Conservation (phyloP, 768 basidiomycete genomes). For the Phlegmacium glaucopus region DNA sequence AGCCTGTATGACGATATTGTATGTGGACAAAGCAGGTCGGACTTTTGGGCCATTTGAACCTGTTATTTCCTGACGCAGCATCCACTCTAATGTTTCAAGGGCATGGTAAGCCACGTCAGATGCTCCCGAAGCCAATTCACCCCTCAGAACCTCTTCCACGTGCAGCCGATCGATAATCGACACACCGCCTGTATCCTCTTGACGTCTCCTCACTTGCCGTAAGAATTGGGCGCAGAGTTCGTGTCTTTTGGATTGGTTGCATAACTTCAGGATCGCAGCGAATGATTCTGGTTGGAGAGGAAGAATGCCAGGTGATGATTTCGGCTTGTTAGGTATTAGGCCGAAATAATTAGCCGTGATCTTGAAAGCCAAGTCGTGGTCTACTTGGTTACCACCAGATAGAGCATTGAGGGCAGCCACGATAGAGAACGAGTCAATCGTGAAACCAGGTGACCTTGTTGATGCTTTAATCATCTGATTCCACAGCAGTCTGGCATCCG, state of each 20-base stretch:
- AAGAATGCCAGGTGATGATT: slow-evolving; percentile 32
- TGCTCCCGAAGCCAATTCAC: slow-evolving; percentile 42
- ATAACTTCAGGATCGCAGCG: slow-evolving; percentile 51
- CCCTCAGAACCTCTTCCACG: slow-evolving; percentile 58
- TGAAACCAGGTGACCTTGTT: slow-evolving; percentile 40
- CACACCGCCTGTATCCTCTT: slow-evolving; percentile 32
- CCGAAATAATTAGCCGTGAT: slow-evolving; percentile 63
- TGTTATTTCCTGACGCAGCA: slow-evolving; percentile 52
- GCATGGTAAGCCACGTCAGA: slow-evolving; percentile 43
- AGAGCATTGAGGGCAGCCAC: slow-evolving; percentile 53
- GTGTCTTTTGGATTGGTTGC: slow-evolving; percentile 45
- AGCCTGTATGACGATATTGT: slow-evolving; percentile 56
- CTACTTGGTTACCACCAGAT: slow-evolving; percentile 49
- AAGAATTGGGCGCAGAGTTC: slow-evolving; percentile 53
- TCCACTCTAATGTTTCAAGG: slow-evolving; percentile 64
- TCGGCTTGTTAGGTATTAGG: slow-evolving; percentile 44
- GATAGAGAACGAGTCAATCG: slow-evolving; percentile 52
- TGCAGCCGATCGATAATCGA: slow-evolving; percentile 49
- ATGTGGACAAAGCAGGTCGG: slow-evolving; percentile 47
- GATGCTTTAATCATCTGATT: slow-evolving; percentile 53
- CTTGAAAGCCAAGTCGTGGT: slow-evolving; percentile 65
- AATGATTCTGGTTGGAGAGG: slow-evolving; percentile 47
- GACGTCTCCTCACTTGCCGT: slow-evolving; percentile 52
- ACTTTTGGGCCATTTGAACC: slow-evolving; percentile 44
- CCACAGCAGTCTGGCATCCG: slow-evolving; percentile 75